Evolutionary conservation across 1,284 basidiomycete species (phyloP).

Genomic region (Tremellales sp.): DNA sequence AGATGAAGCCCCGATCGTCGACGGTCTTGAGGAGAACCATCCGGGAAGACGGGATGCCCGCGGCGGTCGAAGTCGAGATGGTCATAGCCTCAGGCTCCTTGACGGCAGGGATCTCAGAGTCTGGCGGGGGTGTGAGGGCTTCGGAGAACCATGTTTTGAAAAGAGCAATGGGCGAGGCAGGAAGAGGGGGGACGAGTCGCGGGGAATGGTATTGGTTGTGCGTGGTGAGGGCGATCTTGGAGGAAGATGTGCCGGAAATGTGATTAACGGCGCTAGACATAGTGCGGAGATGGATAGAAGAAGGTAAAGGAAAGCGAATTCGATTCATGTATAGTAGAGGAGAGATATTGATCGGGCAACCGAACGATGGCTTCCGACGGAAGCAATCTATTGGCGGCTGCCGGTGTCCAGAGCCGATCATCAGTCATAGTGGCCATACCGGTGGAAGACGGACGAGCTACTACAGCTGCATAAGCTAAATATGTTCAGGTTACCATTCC

Average conservation of each 20-base stretch:
- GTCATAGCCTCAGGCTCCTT: constrained; percentile 84
- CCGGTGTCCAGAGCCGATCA: too few relatives aligned
- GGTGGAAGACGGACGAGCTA: too few relatives aligned
- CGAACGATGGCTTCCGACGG: too few relatives aligned
- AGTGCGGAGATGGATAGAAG: too few relatives aligned
- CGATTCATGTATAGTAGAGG: too few relatives aligned
- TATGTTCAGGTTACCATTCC: too few relatives aligned
- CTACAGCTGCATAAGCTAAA: too few relatives aligned
- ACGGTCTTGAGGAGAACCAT: constrained; percentile 89
- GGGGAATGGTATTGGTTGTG: constrained; percentile 71
- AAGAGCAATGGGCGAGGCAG: constrained; percentile 68
- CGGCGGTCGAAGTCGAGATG: constrained; percentile 68
- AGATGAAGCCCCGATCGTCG: constrained; percentile 80
- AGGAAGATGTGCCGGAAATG: constrained; percentile 6
- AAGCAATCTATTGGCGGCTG: too few relatives aligned
- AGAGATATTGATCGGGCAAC: too few relatives aligned
- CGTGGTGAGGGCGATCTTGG: constrained; percentile 55
- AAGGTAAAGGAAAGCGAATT: too few relatives aligned
- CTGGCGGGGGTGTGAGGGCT: constrained; percentile 47
- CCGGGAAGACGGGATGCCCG: constrained; percentile 76
- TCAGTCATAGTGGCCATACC: too few relatives aligned
- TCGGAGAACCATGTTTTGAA: constrained; percentile 80
- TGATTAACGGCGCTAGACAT: too few relatives aligned
- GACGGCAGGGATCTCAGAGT: constrained; percentile 53
- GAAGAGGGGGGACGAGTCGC: constrained; percentile 62